Conservation (phyloP, 257 asterid genomes). For the Fraxinus anomala region DNA sequence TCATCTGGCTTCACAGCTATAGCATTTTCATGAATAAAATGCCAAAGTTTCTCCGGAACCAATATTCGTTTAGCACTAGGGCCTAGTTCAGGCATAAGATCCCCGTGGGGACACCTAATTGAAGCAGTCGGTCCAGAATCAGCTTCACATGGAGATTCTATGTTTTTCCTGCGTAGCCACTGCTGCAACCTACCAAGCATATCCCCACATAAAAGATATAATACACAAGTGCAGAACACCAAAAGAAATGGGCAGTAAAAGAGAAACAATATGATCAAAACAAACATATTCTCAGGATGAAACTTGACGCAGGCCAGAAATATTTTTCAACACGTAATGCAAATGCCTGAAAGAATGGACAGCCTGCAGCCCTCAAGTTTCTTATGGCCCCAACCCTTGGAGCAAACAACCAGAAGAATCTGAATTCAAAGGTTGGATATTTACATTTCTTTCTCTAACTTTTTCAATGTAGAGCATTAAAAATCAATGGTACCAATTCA, state of each 20-base stretch:
- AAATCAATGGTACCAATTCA: neutral
- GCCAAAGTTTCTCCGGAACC: conserved; percentile 88
- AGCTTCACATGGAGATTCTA: conserved; percentile 82
- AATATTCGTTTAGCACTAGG: conserved; percentile 81
- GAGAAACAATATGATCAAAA: conserved; percentile 11
- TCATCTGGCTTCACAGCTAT: conserved; percentile 80
- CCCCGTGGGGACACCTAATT: conserved; percentile 87
- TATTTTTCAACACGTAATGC: conserved; percentile 7
- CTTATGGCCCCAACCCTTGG: conserved; percentile 6
- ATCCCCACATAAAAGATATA: conserved; percentile 3
- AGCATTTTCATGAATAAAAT: conserved; percentile 66
- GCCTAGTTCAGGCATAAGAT: conserved; percentile 86
- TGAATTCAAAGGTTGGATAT: neutral
- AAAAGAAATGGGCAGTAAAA: neutral
- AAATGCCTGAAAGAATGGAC: conserved; percentile 8
- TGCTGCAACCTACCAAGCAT: conserved; percentile 81
- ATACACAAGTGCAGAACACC: neutral
- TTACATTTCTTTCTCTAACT: neutral
- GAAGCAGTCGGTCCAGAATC: conserved; percentile 97
- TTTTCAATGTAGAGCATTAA: conserved; percentile 16
- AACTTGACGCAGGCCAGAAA: neutral
- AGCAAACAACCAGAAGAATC: conserved; percentile 15
- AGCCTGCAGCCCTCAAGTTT: neutral
- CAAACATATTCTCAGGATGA: neutral
- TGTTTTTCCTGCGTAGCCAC: conserved; percentile 84